These are phyloP conservation scores for Hypoxylon sp. DNA, from an alignment of 2,329 filamentous ascomycete genomes.

Conservation along the genomic window DNA sequence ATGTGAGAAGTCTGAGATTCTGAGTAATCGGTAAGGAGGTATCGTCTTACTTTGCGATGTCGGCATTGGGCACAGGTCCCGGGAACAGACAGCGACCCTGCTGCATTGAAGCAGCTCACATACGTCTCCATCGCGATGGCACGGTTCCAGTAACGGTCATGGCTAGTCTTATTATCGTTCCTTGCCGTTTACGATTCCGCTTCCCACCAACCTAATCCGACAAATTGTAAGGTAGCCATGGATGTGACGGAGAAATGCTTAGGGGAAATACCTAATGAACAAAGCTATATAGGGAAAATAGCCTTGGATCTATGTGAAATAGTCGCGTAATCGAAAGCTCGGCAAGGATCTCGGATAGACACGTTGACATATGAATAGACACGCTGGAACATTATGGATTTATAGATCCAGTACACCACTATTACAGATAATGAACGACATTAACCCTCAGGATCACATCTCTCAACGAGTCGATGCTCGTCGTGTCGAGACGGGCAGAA, in stretches of 20 bases:
- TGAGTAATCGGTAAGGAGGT: neutral
- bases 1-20: conserved; percentile 3
- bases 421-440: neutral
- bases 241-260: neutral
- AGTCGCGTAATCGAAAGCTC: too few species aligned
- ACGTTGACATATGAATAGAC: neutral
- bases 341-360: neutral
- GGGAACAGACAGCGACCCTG: conserved; percentile 26
- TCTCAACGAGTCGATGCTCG: neutral
- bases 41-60: conserved; percentile 42
- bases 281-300: neutral
- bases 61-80: conserved; percentile 48
- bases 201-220: neutral
- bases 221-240: neutral
- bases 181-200: neutral
- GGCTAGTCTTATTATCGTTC: neutral
- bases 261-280: neutral
- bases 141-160: neutral
- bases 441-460: neutral
- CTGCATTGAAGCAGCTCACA: conserved; percentile 41
- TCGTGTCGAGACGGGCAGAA: neutral
- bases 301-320: too few species aligned
- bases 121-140: conserved; percentile 38
- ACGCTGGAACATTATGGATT: neutral
- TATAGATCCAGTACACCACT: neutral